Percentiles rank a stretch among this genome's conserved stretches.
Conservation (phyloP, 768 basidiomycete genomes). For the Royoungia palumana region DNA sequence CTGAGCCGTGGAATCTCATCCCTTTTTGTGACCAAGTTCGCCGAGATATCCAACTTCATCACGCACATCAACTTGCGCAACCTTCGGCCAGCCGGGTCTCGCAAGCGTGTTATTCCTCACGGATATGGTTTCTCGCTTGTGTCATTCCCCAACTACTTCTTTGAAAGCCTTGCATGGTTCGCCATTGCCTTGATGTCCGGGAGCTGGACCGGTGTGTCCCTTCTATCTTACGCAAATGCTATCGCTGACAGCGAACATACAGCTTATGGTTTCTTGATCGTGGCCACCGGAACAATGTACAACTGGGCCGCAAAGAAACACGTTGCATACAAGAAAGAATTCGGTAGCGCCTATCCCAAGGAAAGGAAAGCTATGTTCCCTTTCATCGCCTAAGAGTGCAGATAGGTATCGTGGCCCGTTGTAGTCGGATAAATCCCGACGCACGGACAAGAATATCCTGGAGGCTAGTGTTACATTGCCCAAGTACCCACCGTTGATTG, state of each 20-base stretch:
- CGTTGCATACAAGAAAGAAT: slow-evolving; percentile 85
- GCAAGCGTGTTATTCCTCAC: slow-evolving; percentile 79
- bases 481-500: too few relatives aligned
- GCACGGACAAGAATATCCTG: neutral
- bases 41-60: slow-evolving; percentile 79
- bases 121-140: slow-evolving; percentile 91
- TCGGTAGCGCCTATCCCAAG: slow-evolving; percentile 79
- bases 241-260: slow-evolving; percentile 1
- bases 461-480: neutral
- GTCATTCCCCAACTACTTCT: slow-evolving; percentile 93
- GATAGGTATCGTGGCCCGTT: too few relatives aligned
- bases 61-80: slow-evolving; percentile 80
- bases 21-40: slow-evolving; percentile 50
- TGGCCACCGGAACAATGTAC: slow-evolving; percentile 67
- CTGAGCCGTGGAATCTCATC: neutral
- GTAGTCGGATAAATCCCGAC: neutral
- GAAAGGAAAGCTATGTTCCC: slow-evolving; percentile 78
- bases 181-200: slow-evolving; percentile 73
- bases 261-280: slow-evolving; percentile 65
- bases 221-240: neutral
- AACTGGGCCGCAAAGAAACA: slow-evolving; percentile 94
- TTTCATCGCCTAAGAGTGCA: slow-evolving; percentile 34
- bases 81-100: slow-evolving; percentile 78
- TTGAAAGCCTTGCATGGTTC: slow-evolving; percentile 78
- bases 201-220: slow-evolving; percentile 58